phyloP scores from a whole-genome alignment of 192 early-diverging fungal species.

The Backusella westeae region DNA sequence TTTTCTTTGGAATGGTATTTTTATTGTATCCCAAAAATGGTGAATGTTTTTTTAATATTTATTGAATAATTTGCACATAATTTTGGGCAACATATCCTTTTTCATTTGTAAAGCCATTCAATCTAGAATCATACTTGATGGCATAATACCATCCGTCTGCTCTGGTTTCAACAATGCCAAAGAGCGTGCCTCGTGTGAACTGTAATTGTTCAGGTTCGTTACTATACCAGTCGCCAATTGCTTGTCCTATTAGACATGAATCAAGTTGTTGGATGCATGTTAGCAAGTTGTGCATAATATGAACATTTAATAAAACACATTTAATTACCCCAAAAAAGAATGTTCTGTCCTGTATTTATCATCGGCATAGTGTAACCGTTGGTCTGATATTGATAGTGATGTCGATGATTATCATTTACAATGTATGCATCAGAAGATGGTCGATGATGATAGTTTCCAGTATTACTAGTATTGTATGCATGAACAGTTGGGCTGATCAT shows the following conservation, averaged over 20 bases:
- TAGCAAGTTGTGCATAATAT: neutral
- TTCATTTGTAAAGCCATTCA: conserved; percentile 10
- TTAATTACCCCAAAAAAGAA: conserved; percentile 18
- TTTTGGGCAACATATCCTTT: conserved; percentile 13
- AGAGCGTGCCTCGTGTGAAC: conserved; percentile 37
- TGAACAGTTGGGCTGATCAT: neutral
- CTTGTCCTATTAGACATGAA: conserved; percentile 31
- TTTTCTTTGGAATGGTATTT: neutral
- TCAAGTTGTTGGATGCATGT: neutral
- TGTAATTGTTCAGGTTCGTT: conserved; percentile 43
- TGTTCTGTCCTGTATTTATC: neutral
- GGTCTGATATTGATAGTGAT: neutral
- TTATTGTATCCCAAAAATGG: neutral
- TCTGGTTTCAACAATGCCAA: conserved; percentile 34
- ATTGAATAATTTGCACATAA: conserved; percentile 6
- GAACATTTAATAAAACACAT: neutral
- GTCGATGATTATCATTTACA: neutral
- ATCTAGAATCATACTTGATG: conserved; percentile 27
- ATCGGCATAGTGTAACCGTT: neutral
- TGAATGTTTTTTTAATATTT: neutral
- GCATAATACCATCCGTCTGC: conserved; percentile 52
- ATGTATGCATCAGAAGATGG: neutral
- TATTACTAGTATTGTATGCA: neutral
- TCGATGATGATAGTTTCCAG: neutral
- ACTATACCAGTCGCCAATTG: conserved; percentile 43